Evolutionary conservation across 768 basidiomycete genomes (phyloP).

Genomic region (Pleurotus platypus): DNA sequence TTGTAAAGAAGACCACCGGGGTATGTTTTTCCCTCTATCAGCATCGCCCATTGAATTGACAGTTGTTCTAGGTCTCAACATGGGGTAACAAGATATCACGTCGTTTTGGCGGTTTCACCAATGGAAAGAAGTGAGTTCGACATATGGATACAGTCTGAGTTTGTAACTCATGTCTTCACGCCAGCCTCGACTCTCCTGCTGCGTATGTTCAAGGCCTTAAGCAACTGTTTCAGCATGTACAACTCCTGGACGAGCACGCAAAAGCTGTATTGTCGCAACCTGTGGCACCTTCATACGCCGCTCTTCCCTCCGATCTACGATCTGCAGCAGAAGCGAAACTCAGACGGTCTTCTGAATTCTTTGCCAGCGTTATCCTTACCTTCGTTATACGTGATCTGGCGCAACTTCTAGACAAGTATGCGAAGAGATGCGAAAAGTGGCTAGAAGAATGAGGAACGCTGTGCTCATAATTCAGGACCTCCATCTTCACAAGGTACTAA

Average conservation of each 20-base stretch:
- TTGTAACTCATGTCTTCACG: conserved; percentile 14
- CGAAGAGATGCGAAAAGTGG: conserved; percentile 93
- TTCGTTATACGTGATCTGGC: conserved; percentile 89
- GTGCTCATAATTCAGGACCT: background rate
- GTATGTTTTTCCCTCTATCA: background rate
- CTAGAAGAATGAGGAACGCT: conserved; percentile 57
- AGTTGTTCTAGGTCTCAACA: conserved; percentile 29
- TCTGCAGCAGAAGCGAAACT: conserved; percentile 68
- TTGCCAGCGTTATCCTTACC: conserved; percentile 81
- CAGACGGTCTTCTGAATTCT: conserved; percentile 85
- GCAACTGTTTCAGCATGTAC: conserved; percentile 68
- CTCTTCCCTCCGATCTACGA: conserved; percentile 64
- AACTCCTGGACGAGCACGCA: conserved; percentile 86
- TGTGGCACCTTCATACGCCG: conserved; percentile 67
- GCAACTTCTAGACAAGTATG: conserved; percentile 86
- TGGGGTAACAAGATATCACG: conserved; percentile 76
- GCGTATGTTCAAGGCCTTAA: conserved; percentile 76
- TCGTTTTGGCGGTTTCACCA: conserved; percentile 80
- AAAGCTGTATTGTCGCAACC: conserved; percentile 66
- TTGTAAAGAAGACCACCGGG: conserved; percentile 60
- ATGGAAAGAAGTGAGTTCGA: conserved; percentile 76
- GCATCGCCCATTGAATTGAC: background rate
- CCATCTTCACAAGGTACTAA: background rate
- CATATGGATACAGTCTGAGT: background rate
- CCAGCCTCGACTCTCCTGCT: conserved; percentile 84